phyloP scores from a whole-genome alignment of 2,329 filamentous ascomycete genomes.

The Dactylellina parvicollis region DNA sequence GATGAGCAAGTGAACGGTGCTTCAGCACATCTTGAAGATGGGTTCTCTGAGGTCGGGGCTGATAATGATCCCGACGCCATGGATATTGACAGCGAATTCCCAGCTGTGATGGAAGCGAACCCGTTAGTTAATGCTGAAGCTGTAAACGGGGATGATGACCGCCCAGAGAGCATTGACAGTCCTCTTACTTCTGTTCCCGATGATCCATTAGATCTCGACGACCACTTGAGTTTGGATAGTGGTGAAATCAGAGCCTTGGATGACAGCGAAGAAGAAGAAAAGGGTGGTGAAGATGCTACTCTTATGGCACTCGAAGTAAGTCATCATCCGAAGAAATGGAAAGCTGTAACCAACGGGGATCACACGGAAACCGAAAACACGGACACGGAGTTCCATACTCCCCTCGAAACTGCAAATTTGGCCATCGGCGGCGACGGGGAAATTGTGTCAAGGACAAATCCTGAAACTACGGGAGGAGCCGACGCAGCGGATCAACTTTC shows the following conservation, averaged over 20 bases:
- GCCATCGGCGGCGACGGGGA: not conserved
- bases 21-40: not conserved
- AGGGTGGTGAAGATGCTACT: not conserved
- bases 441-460: not conserved
- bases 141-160: constrained; percentile 10
- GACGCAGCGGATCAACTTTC: constrained; percentile 31
- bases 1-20: not conserved
- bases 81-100: constrained; percentile 49
- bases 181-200: constrained; percentile 49
- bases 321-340: not conserved
- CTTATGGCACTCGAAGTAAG: not conserved
- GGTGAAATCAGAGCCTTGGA: constrained; percentile 29
- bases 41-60: not conserved
- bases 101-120: not conserved
- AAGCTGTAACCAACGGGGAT: constrained; percentile 10
- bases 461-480: constrained; percentile 9
- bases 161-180: constrained; percentile 43
- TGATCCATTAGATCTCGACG: constrained; percentile 30
- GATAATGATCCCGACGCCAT: constrained; percentile 39
- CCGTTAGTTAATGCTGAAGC: not conserved
- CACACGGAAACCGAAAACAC: constrained; percentile 48
- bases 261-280: not conserved
- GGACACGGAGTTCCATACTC: constrained; percentile 38
- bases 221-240: constrained; percentile 39
- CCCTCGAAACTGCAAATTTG: constrained; percentile 3